These are phyloP conservation scores for Phytopythium montanum DNA, from an alignment of 352 stramenopile species.

Conservation along the genomic window DNA sequence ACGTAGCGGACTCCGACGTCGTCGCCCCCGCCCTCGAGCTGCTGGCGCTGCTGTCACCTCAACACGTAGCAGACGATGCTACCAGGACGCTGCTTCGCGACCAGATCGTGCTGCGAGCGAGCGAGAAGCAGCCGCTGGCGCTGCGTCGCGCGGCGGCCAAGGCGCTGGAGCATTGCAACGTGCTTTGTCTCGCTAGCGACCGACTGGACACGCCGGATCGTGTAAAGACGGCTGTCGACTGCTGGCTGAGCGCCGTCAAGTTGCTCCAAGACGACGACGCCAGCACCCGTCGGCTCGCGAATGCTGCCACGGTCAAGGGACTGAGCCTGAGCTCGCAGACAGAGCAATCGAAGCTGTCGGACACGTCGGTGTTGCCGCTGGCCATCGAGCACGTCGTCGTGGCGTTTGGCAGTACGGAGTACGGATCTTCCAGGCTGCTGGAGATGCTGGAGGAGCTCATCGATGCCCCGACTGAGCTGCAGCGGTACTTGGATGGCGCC, in stretches of 20 bases:
- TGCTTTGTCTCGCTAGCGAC: constrained; percentile 26
- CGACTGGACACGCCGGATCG: constrained; percentile 1
- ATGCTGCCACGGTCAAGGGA: not conserved
- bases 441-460: constrained; percentile 33
- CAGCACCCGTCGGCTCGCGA: constrained; percentile 24
- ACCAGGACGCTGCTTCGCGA: constrained; percentile 21
- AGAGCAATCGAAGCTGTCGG: constrained; percentile 18
- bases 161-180: constrained; percentile 39
- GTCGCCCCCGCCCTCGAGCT: constrained; percentile 54
- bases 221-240: constrained; percentile 32
- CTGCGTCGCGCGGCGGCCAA: constrained; percentile 56
- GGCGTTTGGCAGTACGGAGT: constrained; percentile 25
- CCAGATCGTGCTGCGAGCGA: constrained; percentile 41
- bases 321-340: not conserved
- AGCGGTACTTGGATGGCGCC: constrained; percentile 33
- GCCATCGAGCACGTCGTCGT: constrained; percentile 45
- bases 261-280: constrained; percentile 72
- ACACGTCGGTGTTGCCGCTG: constrained; percentile 53
- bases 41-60: constrained; percentile 37
- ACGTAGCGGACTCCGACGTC: constrained; percentile 47
- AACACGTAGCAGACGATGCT: constrained; percentile 10
- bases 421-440: constrained; percentile 23
- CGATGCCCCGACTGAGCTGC: constrained; percentile 35
- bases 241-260: constrained; percentile 54
- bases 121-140: constrained; percentile 53